Conservation (phyloP, 768 basidiomycete genomes). For the Lentinus brumalis region DNA sequence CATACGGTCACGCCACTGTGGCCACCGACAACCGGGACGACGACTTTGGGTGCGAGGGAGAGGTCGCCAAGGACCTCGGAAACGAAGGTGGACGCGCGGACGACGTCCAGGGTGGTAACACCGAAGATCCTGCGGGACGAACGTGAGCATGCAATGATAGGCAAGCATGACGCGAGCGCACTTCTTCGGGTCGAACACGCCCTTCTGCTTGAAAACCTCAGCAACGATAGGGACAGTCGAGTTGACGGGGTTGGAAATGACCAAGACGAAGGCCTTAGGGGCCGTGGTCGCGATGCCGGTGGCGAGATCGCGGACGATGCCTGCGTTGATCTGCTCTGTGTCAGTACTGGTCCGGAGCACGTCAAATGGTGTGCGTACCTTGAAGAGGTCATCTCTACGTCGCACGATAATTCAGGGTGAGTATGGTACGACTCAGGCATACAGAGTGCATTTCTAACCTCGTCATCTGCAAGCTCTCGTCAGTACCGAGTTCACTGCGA, state of each 20-base stretch:
- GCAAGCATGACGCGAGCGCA: slow-evolving; percentile 34
- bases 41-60: slow-evolving; percentile 58
- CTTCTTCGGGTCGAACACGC: slow-evolving; percentile 91
- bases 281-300: slow-evolving; percentile 80
- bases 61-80: slow-evolving; percentile 73
- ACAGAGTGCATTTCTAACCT: slow-evolving; percentile 37
- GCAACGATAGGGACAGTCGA: slow-evolving; percentile 97
- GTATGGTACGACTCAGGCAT: slow-evolving; percentile 2
- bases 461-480: slow-evolving; percentile 43
- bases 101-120: slow-evolving; percentile 97
- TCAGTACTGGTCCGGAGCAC: slow-evolving; percentile 3
- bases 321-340: slow-evolving; percentile 84
- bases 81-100: slow-evolving; percentile 96
- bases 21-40: slow-evolving; percentile 92
- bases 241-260: slow-evolving; percentile 99
- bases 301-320: slow-evolving; percentile 93
- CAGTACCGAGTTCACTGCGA: slow-evolving; percentile 2
- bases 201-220: slow-evolving; percentile 92
- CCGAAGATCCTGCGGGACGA: slow-evolving; percentile 77
- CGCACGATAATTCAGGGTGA: slow-evolving; percentile 4
- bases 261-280: slow-evolving; percentile 91
- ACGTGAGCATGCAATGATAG: not conserved
- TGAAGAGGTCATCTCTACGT: slow-evolving; percentile 90
- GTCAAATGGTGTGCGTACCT: slow-evolving; percentile 45
- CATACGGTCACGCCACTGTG: slow-evolving; percentile 90